These are phyloP conservation scores for Xylaria sp. DNA, from an alignment of 2,329 filamentous ascomycete genomes.

Conservation along the genomic window DNA sequence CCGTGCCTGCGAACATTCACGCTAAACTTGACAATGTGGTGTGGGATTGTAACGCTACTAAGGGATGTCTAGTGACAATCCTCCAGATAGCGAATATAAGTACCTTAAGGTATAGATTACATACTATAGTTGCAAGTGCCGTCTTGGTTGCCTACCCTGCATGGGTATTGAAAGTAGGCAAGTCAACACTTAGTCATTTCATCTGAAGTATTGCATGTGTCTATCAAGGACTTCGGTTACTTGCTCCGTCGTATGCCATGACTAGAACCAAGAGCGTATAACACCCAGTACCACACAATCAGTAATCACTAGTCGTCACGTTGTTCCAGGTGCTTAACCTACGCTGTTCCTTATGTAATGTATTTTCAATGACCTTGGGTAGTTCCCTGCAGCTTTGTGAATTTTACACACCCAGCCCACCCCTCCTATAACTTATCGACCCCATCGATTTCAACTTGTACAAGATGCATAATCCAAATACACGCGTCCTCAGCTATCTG, in stretches of 20 bases:
- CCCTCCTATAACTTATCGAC: neutral
- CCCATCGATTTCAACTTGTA: neutral
- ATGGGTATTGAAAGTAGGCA: neutral
- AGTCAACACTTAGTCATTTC: neutral
- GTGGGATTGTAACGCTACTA: neutral
- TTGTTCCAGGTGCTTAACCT: neutral
- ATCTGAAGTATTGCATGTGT: neutral
- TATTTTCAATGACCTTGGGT: neutral
- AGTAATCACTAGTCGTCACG: neutral
- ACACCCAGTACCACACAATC: neutral
- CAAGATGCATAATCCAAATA: neutral
- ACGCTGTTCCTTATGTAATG: neutral
- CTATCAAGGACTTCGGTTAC: neutral
- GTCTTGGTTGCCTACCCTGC: neutral
- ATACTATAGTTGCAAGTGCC: neutral
- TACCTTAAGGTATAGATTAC: neutral
- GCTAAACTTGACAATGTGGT: neutral
- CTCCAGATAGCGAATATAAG: neutral
- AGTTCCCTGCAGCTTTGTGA: neutral
- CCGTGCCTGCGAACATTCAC: neutral
- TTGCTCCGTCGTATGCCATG: neutral
- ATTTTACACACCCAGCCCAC: neutral
- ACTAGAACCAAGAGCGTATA: neutral
- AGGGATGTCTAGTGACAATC: neutral
- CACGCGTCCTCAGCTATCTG: neutral